Evolutionary conservation across 2,329 filamentous ascomycete genomes (phyloP).

Genomic region (Tolypocladium inflatum): DNA sequence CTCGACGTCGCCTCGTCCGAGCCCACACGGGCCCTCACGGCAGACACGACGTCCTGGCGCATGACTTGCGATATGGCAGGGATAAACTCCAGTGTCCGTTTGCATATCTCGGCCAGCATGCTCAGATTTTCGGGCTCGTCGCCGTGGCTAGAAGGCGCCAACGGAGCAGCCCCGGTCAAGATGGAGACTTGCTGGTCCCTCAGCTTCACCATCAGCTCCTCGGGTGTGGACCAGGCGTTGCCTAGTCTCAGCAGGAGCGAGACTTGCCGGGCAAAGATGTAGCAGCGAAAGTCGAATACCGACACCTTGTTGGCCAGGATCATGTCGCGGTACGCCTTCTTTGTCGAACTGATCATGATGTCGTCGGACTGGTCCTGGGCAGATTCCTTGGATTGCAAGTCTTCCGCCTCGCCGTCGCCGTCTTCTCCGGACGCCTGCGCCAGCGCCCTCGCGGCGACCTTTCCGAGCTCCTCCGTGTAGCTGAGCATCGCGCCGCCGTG

Average conservation of each 20-base stretch:
- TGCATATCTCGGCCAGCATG: slow-evolving; percentile 79
- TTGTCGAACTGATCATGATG: slow-evolving; percentile 51
- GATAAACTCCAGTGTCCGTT: slow-evolving; percentile 74
- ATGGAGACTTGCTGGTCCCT: slow-evolving; percentile 52
- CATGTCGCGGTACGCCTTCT: slow-evolving; percentile 80
- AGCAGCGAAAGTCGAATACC: slow-evolving; percentile 88
- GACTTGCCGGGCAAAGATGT: slow-evolving; percentile 86
- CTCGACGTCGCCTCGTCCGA: slow-evolving; percentile 22
- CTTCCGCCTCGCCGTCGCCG: slow-evolving; percentile 32
- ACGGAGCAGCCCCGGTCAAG: slow-evolving; percentile 46
- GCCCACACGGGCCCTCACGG: slow-evolving; percentile 35
- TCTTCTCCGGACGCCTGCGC: slow-evolving; percentile 23
- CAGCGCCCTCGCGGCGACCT: slow-evolving; percentile 43
- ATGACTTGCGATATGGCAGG: slow-evolving; percentile 71
- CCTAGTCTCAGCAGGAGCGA: slow-evolving; percentile 72
- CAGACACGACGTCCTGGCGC: slow-evolving; percentile 64
- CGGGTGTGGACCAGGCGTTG: slow-evolving; percentile 57
- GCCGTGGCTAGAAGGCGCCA: slow-evolving; percentile 36
- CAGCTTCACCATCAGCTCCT: slow-evolving; percentile 52
- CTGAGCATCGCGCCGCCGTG: slow-evolving; percentile 64
- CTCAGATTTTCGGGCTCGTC: slow-evolving; percentile 65
- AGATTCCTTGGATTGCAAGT: slow-evolving; percentile 37
- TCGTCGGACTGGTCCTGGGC: slow-evolving; percentile 37
- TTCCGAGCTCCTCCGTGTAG: slow-evolving; percentile 65
- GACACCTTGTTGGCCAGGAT: slow-evolving; percentile 95